Conservation (phyloP, 75 land plant genomes). For the Larix kaempferi region DNA sequence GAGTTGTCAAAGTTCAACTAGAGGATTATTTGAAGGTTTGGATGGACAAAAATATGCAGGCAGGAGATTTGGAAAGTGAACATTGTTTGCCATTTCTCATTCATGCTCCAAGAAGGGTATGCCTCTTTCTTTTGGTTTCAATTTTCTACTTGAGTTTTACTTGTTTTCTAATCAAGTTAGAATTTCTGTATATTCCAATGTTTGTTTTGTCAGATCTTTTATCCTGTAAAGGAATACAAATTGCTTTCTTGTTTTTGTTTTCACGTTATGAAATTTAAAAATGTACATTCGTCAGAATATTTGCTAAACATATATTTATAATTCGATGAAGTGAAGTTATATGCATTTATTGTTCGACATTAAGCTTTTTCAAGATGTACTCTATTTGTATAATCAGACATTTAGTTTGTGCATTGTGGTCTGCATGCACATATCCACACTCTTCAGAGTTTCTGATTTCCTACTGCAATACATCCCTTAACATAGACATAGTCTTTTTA, state of each 20-base stretch:
- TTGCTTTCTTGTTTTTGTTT: not conserved
- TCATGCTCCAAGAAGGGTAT: conserved; percentile 7
- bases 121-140: conserved; percentile 1
- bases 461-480: no score
- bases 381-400: no score
- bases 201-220: not conserved
- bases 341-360: no score
- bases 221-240: not conserved
- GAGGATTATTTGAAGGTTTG: conserved; percentile 7
- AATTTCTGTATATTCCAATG: not conserved
- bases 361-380: no score
- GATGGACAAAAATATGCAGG: conserved; percentile 8
- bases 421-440: no score
- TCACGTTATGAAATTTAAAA: not conserved
- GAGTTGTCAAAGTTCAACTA: not conserved
- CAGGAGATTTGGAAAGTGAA: conserved; percentile 5
- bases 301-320: no score
- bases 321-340: no score
- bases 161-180: not conserved
- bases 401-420: no score
- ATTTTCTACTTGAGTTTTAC: not conserved
- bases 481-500: no score
- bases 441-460: no score
- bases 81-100: conserved; percentile 10
- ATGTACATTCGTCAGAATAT: no score